Percentiles rank a stretch among this genome's conserved stretches.
Conservation (phyloP, 139 green algal species). For the Picochlorum sp. region DNA sequence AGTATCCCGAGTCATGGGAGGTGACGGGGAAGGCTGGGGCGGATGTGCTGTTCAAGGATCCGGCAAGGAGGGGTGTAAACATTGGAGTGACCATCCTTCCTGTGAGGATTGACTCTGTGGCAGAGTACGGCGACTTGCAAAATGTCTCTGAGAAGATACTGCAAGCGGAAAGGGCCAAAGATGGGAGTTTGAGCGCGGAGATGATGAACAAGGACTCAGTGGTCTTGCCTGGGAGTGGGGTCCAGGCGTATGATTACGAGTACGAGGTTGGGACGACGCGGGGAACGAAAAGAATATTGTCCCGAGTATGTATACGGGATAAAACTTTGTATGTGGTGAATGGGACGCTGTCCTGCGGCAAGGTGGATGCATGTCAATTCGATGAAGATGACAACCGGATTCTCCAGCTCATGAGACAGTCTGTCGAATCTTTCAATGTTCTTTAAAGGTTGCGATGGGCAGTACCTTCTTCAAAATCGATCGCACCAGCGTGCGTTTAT, state of each 20-base stretch:
- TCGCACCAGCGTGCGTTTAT: no score
- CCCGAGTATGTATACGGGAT: slow-evolving; percentile 12
- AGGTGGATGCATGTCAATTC: slow-evolving; percentile 18
- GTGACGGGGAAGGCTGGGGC: slow-evolving; percentile 46
- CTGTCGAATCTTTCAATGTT: neutral
- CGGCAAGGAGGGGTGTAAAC: slow-evolving; percentile 37
- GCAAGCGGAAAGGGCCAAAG: slow-evolving; percentile 38
- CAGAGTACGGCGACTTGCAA: slow-evolving; percentile 51
- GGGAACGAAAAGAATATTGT: slow-evolving; percentile 56
- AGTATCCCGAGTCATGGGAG: slow-evolving; percentile 19
- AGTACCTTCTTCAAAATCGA: no score
- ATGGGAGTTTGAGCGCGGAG: slow-evolving; percentile 51
- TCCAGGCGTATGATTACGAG: slow-evolving; percentile 45
- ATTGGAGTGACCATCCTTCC: slow-evolving; percentile 70
- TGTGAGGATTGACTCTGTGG: slow-evolving; percentile 47
- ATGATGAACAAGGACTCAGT: slow-evolving; percentile 27
- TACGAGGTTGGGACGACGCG: slow-evolving; percentile 74
- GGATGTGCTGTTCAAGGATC: slow-evolving; percentile 68
- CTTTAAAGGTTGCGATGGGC: no score
- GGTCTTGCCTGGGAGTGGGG: neutral
- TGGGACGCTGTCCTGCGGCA: slow-evolving; percentile 45
- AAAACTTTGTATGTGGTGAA: slow-evolving; percentile 70
- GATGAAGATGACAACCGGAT: neutral
- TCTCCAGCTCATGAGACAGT: neutral
- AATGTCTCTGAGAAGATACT: slow-evolving; percentile 51